phyloP scores from a whole-genome alignment of 2,329 filamentous ascomycete species.

The Colletotrichum sp. region DNA sequence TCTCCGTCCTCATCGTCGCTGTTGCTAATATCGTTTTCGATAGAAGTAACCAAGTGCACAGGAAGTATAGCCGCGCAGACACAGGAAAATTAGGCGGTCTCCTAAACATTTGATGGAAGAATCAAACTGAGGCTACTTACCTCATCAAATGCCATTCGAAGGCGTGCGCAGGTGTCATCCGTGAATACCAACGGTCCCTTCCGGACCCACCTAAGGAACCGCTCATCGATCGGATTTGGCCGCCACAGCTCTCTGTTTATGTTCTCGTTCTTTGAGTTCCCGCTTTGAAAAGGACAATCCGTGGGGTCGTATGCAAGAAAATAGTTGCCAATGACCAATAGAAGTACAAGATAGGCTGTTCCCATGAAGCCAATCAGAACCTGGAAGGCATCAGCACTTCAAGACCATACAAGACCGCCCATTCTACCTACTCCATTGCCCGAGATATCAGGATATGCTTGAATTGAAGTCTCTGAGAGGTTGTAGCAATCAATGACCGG shows the following conservation, averaged over 20 bases:
- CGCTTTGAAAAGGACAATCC: background rate
- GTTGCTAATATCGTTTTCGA: too few relatives aligned
- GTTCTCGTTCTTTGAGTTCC: background rate
- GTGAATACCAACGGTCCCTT: background rate
- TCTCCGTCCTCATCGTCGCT: too few relatives aligned
- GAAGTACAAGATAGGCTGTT: background rate
- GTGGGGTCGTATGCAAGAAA: background rate
- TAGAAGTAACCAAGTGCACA: too few relatives aligned
- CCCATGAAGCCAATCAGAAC: background rate
- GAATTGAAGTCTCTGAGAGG: background rate
- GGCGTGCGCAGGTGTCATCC: background rate
- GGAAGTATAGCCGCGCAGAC: too few relatives aligned
- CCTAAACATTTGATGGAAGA: rapidly evolving
- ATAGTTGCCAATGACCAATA: background rate
- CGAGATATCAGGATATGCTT: background rate
- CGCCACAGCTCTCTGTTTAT: background rate
- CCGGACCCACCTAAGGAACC: background rate
- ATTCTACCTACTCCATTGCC: background rate
- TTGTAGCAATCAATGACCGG: background rate
- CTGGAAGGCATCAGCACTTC: background rate
- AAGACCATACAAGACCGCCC: background rate
- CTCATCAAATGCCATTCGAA: background rate
- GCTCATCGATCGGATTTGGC: background rate
- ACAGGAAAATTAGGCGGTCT: too few relatives aligned
- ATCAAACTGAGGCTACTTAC: background rate